A percentile compares a stretch with the other conserved stretches of the same genome.
Conservation (phyloP, 345 rosid species). For the Triadica sebifera region DNA sequence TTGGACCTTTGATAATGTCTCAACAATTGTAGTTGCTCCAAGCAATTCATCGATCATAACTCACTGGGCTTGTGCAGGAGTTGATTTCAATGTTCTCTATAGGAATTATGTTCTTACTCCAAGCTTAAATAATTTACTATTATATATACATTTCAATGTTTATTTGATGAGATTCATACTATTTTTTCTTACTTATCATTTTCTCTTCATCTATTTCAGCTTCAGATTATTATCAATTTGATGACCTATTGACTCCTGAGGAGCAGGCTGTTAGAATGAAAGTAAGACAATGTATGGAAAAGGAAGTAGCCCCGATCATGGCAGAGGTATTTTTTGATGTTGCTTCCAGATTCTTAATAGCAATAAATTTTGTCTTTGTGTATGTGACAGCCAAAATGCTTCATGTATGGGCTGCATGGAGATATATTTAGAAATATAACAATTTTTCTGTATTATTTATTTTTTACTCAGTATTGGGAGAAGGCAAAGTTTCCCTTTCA, state of each 20-base stretch:
- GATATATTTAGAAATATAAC: constrained; percentile 8
- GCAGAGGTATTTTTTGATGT: constrained; percentile 50
- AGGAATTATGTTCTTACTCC: neutral
- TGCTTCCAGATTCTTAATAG: neutral
- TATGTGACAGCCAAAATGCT: constrained; percentile 2
- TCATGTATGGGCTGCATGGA: neutral
- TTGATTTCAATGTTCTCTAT: neutral
- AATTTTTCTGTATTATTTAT: neutral
- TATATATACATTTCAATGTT: neutral
- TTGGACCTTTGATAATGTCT: neutral
- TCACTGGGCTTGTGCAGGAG: neutral
- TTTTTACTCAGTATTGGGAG: constrained; percentile 76
- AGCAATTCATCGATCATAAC: neutral
- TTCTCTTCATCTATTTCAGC: constrained; percentile 40
- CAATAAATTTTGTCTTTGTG: neutral
- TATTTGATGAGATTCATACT: neutral
- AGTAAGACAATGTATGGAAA: constrained; percentile 89
- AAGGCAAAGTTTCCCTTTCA: constrained; percentile 95
- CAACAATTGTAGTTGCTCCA: too few relatives aligned
- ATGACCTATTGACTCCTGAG: constrained; percentile 76
- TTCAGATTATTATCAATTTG: constrained; percentile 74
- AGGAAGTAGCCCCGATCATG: constrained; percentile 88
- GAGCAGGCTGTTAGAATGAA: constrained; percentile 58
- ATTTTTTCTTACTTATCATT: constrained; percentile 5
- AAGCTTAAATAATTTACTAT: neutral